A percentile compares a stretch with the other conserved stretches of the same genome.
Conservation (phyloP, 1,284 basidiomycete species). For the Austropuccinia psidii region DNA sequence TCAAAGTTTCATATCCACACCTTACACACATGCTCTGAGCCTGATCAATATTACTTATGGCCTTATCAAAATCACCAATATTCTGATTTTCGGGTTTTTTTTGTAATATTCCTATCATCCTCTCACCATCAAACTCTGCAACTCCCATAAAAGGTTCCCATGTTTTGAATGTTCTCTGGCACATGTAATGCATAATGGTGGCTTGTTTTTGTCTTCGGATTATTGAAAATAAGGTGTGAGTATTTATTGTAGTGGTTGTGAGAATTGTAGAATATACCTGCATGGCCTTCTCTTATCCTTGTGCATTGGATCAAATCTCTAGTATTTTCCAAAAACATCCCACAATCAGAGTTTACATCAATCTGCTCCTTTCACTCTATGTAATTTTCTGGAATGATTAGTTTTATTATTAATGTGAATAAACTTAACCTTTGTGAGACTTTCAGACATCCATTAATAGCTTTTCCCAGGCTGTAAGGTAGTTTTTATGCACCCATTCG, state of each 20-base stretch:
- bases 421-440: background rate
- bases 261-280: background rate
- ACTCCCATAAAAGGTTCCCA: background rate
- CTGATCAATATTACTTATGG: too few relatives aligned
- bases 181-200: conserved; percentile 7
- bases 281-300: background rate
- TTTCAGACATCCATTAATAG: background rate
- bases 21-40: too few relatives aligned
- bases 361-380: too few relatives aligned
- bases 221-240: background rate
- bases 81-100: background rate
- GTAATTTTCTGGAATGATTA: background rate
- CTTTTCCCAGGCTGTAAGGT: background rate
- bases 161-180: background rate
- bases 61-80: background rate
- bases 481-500: background rate
- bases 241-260: background rate
- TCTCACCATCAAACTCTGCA: background rate
- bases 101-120: too few relatives aligned
- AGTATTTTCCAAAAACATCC: background rate
- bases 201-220: background rate
- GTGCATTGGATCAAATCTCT: background rate
- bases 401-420: background rate
- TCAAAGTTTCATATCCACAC: too few relatives aligned
- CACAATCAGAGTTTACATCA: background rate